phyloP scores from a whole-genome alignment of 352 stramenopile species.

The Globisporangium canariense region DNA sequence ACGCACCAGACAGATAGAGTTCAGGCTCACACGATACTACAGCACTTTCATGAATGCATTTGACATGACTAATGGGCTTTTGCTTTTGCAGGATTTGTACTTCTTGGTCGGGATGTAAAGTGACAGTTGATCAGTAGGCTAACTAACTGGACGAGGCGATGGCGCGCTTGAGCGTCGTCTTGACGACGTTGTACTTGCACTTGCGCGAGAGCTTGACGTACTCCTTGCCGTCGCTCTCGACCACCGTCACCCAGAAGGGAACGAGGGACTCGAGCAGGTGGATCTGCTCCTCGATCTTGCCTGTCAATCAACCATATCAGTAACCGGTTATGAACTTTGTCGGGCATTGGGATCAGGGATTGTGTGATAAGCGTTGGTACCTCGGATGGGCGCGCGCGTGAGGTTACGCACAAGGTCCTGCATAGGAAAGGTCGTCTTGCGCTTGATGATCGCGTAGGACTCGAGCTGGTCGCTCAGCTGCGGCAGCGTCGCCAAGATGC shows the following conservation, averaged over 20 bases:
- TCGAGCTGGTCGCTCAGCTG: slow-evolving; percentile 75
- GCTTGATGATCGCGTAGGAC: slow-evolving; percentile 59
- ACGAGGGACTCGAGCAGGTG: slow-evolving; percentile 63
- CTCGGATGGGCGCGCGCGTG: slow-evolving; percentile 38
- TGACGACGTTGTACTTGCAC: slow-evolving; percentile 73
- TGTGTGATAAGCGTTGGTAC: neutral
- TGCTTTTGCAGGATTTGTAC: neutral
- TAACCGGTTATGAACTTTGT: too few relatives aligned
- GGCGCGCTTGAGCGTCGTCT: slow-evolving; percentile 46
- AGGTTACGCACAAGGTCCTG: slow-evolving; percentile 44
- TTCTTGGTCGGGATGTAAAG: neutral
- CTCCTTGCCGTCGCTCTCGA: slow-evolving; percentile 57
- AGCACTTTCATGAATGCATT: neutral
- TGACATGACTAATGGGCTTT: too few relatives aligned
- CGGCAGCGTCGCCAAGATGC: slow-evolving; percentile 57
- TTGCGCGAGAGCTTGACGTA: slow-evolving; percentile 54
- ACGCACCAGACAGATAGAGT: neutral
- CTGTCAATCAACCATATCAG: neutral
- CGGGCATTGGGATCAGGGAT: too few relatives aligned
- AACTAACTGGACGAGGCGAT: slow-evolving; percentile 23
- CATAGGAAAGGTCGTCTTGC: slow-evolving; percentile 60
- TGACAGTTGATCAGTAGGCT: neutral
- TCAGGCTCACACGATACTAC: neutral
- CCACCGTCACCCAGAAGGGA: slow-evolving; percentile 72
- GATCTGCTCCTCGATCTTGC: slow-evolving; percentile 65